Percentiles rank a stretch among this genome's conserved stretches.
phyloP scores from a whole-genome alignment of 2,329 filamentous ascomycete species.

The Arthrinium phaeospermum region DNA sequence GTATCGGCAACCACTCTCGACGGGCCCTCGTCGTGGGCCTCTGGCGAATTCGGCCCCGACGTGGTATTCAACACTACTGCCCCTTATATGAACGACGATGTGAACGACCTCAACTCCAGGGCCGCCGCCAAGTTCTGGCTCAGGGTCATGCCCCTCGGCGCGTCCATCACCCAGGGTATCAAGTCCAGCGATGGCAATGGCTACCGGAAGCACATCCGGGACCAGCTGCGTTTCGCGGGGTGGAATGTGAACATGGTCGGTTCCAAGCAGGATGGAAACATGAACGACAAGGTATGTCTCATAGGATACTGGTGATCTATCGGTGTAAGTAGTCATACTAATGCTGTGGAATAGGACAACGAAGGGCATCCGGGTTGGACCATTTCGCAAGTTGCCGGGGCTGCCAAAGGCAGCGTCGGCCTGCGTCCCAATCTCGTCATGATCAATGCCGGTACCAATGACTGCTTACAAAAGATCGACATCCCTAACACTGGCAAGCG shows the following conservation, averaged over 20 bases:
- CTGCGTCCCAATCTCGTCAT: conserved; percentile 23
- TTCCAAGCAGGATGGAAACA: conserved; percentile 22
- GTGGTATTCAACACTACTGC: conserved; percentile 3
- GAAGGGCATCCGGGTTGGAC: conserved; percentile 22
- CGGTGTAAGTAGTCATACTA: background rate
- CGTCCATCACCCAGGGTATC: conserved; percentile 29
- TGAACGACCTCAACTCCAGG: background rate
- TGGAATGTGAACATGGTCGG: conserved; percentile 25
- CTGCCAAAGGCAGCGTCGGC: conserved; percentile 5
- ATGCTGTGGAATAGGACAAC: conserved; percentile 12
- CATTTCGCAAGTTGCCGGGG: conserved; percentile 20
- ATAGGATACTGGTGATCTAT: background rate
- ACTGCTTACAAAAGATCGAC: conserved; percentile 21
- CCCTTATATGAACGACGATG: background rate
- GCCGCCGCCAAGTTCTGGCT: conserved; percentile 18
- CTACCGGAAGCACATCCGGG: conserved; percentile 23
- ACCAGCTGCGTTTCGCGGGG: conserved; percentile 16
- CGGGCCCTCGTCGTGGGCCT: background rate
- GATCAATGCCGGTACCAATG: conserved; percentile 23
- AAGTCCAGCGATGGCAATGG: conserved; percentile 25
- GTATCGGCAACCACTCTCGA: background rate
- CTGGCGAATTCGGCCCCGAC: background rate
- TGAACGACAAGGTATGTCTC: conserved; percentile 20
- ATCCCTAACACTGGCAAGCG: conserved; percentile 7
- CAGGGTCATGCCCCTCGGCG: conserved; percentile 27